Conservation (phyloP, 768 basidiomycete genomes). For the Sistotremastrum niveocremeum region DNA sequence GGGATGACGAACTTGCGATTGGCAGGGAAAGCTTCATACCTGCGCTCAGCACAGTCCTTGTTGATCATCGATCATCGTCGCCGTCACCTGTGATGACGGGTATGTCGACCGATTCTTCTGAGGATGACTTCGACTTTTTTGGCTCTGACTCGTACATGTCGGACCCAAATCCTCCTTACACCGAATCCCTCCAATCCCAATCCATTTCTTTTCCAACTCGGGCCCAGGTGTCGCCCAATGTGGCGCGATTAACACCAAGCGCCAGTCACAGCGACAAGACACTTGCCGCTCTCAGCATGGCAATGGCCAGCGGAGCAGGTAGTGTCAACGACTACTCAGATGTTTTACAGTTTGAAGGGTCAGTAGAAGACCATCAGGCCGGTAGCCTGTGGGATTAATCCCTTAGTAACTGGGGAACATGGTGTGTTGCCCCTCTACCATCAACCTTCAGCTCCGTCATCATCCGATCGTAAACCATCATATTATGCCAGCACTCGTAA, state of each 20-base stretch:
- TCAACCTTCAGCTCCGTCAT: no score
- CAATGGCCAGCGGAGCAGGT: constrained; percentile 52
- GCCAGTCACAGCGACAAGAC: constrained; percentile 34
- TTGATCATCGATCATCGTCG: no score
- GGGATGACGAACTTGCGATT: no score
- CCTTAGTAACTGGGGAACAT: background rate
- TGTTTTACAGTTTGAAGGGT: constrained; percentile 28
- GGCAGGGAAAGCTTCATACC: no score
- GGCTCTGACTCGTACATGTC: constrained; percentile 20
- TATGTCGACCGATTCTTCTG: no score
- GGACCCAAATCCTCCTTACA: constrained; percentile 7
- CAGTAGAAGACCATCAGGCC: constrained; percentile 29
- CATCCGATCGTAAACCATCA: no score
- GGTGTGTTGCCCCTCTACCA: no score
- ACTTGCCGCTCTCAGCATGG: constrained; percentile 42
- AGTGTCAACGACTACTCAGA: constrained; percentile 40
- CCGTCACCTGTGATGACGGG: no score
- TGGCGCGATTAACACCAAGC: background rate
- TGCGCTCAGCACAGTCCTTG: no score
- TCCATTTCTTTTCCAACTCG: background rate
- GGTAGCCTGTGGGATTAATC: constrained; percentile 50
- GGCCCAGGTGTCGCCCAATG: background rate
- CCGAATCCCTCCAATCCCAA: background rate
- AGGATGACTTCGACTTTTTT: no score
- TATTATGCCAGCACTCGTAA: no score